phyloP scores from a whole-genome alignment of 2,329 filamentous ascomycete genomes.

The Colletotrichum brevisporum region DNA sequence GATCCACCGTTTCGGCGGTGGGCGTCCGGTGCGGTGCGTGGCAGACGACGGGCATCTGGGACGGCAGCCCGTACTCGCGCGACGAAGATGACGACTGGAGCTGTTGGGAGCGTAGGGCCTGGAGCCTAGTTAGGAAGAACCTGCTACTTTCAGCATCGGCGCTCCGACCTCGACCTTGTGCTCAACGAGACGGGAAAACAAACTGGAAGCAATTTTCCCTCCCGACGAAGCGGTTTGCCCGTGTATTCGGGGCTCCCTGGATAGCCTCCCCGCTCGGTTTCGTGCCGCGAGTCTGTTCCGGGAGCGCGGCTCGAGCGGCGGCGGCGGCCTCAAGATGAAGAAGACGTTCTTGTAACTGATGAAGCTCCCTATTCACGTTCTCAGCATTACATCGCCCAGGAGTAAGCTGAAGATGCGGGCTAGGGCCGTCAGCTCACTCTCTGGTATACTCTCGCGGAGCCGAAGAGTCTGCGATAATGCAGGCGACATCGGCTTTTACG shows the following conservation, averaged over 20 bases:
- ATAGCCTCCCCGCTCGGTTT: background rate
- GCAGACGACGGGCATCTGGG: background rate
- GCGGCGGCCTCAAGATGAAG: background rate
- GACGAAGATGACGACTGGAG: background rate
- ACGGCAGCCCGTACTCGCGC: background rate
- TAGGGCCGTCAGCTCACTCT: background rate
- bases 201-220: background rate
- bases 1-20: background rate
- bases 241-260: background rate
- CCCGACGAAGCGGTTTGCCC: background rate
- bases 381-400: background rate
- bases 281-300: background rate
- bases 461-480: background rate
- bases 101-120: background rate
- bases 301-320: background rate
- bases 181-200: background rate
- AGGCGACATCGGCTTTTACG: background rate
- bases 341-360: background rate
- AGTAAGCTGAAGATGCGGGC: background rate
- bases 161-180: no score
- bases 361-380: background rate
- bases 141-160: background rate
- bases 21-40: background rate
- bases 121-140: background rate
- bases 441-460: background rate